A percentile compares a stretch with the other conserved stretches of the same genome.
These are phyloP conservation scores for Alnus glutinosa DNA, from an alignment of 306 rosid genomes.

Conservation along the genomic window DNA sequence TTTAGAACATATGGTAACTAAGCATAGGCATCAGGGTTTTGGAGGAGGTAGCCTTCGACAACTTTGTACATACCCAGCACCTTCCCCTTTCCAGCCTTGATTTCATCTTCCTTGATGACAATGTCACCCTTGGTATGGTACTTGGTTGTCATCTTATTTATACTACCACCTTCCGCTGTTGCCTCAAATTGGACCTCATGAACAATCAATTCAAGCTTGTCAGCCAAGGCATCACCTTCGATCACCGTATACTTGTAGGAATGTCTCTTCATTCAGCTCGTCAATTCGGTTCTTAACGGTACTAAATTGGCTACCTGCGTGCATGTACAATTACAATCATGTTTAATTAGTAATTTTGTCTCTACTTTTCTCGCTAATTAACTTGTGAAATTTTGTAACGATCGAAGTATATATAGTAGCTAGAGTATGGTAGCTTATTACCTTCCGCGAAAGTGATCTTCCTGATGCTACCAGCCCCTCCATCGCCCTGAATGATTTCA, in stretches of 20 bases:
- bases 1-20: neutral
- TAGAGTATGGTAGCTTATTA: slow-evolving; percentile 1
- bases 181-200: slow-evolving; percentile 42
- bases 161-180: slow-evolving; percentile 40
- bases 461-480: slow-evolving; percentile 49
- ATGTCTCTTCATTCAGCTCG: slow-evolving; percentile 23
- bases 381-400: neutral
- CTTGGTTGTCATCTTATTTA: slow-evolving; percentile 33
- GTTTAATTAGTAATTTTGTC: too few species aligned
- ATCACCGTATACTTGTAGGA: slow-evolving; percentile 26
- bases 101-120: slow-evolving; percentile 42
- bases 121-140: slow-evolving; percentile 41
- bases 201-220: slow-evolving; percentile 36
- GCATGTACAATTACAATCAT: too few species aligned
- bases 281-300: slow-evolving; percentile 32
- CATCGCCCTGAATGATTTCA: slow-evolving; percentile 47
- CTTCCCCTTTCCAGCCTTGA: slow-evolving; percentile 38
- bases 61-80: slow-evolving; percentile 39
- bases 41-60: slow-evolving; percentile 40
- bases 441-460: slow-evolving; percentile 47
- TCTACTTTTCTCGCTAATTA: too few species aligned
- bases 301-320: slow-evolving; percentile 8
- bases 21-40: slow-evolving; percentile 38
- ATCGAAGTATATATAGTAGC: too few species aligned
- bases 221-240: slow-evolving; percentile 34